Percentiles rank a stretch among this genome's conserved stretches.
These are phyloP conservation scores for Mycena amicta DNA, from an alignment of 768 basidiomycete genomes.

Conservation along the genomic window DNA sequence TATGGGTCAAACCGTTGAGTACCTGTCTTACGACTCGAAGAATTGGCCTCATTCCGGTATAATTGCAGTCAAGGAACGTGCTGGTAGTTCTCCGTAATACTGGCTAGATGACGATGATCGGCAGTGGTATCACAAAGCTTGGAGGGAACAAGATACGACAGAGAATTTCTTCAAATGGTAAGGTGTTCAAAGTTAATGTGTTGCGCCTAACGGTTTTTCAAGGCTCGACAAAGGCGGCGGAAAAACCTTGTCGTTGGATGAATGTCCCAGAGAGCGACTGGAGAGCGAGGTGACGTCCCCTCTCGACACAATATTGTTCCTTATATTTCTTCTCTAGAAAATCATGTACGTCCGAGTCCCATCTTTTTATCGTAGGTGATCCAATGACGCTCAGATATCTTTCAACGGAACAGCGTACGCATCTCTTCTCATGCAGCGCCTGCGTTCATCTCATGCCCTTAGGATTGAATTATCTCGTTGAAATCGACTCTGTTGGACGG, in stretches of 20 bases:
- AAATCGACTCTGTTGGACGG: conserved; percentile 53
- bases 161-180: conserved; percentile 73
- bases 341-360: conserved; percentile 39
- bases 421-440: neutral
- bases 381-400: conserved; percentile 46
- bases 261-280: conserved; percentile 59
- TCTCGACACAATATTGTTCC: neutral
- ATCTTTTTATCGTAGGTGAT: neutral
- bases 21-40: neutral
- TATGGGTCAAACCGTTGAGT: conserved; percentile 64
- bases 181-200: conserved; percentile 3
- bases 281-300: conserved; percentile 53
- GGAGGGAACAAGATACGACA: conserved; percentile 58
- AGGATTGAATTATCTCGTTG: conserved; percentile 69
- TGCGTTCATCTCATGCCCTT: neutral
- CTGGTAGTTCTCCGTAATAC: neutral
- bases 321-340: conserved; percentile 33
- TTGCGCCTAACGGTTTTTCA: neutral
- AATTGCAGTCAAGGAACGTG: conserved; percentile 44
- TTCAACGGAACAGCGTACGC: conserved; percentile 56
- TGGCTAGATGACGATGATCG: neutral
- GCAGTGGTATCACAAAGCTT: conserved; percentile 61
- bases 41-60: neutral
- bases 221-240: conserved; percentile 69
- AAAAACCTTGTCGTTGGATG: conserved; percentile 54